Evolutionary conservation across 306 rosid genomes (phyloP).

Genomic region (Medicago arabica): DNA sequence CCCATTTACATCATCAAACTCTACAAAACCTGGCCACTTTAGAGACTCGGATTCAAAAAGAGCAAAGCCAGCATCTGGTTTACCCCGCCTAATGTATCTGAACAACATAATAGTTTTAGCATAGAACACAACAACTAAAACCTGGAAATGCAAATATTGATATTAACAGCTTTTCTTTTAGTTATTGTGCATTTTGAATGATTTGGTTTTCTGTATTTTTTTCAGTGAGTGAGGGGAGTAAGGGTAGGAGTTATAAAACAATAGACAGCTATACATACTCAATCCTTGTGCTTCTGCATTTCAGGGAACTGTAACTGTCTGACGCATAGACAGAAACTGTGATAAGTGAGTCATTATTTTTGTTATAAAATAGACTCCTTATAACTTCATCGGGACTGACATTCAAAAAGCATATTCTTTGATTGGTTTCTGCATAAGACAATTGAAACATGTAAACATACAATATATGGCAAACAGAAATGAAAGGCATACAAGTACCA

Average conservation of each 20-base stretch:
- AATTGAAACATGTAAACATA: constrained; percentile 34
- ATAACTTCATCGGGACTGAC: constrained; percentile 99
- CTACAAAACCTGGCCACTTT: constrained; percentile 99
- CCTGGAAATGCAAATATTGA: constrained; percentile 7
- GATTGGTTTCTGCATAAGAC: constrained; percentile 81
- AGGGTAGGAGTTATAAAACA: constrained; percentile 13
- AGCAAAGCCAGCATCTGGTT: constrained; percentile 97
- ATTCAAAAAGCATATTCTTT: constrained; percentile 93
- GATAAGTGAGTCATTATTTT: constrained; percentile 96
- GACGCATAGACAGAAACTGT: constrained; percentile 99
- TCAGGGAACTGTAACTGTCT: constrained; percentile 96
- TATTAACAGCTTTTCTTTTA: constrained; percentile 22
- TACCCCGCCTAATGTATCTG: constrained; percentile 94
- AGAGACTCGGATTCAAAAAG: constrained; percentile 97
- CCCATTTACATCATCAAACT: constrained; percentile 99
- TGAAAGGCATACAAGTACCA: background rate
- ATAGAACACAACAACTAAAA: constrained; percentile 24
- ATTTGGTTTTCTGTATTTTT: background rate
- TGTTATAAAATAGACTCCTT: constrained; percentile 94
- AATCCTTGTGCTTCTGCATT: constrained; percentile 97
- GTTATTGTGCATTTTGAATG: background rate
- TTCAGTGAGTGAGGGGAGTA: background rate
- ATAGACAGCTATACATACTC: constrained; percentile 63
- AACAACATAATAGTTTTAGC: constrained; percentile 36
- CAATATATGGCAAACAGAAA: constrained; percentile 7